These are phyloP conservation scores for Mycena polygramma DNA, from an alignment of 768 basidiomycete species.

Conservation along the genomic window DNA sequence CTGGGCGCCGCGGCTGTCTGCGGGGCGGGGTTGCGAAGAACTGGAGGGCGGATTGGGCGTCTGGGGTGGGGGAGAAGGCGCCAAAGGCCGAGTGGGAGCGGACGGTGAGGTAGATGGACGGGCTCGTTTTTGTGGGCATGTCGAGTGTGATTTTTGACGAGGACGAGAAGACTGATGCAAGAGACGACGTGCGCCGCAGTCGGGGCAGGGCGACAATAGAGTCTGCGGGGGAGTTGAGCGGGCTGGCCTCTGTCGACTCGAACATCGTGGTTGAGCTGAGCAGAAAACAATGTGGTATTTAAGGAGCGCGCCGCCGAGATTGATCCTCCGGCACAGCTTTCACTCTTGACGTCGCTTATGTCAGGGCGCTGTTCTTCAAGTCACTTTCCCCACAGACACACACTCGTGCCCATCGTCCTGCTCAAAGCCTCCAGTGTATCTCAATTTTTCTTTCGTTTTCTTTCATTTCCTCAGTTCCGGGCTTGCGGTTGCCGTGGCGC, in stretches of 20 bases:
- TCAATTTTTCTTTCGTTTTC: too few species aligned
- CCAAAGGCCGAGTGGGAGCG: slow-evolving; percentile 46
- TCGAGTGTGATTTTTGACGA: slow-evolving; percentile 40
- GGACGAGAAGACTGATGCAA: slow-evolving; percentile 43
- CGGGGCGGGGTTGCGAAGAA: slow-evolving; percentile 48
- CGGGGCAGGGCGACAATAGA: slow-evolving; percentile 13
- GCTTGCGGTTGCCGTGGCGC: too few species aligned
- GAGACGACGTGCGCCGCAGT: slow-evolving; percentile 20
- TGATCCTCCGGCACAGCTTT: background rate
- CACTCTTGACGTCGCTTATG: background rate
- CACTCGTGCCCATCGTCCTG: too few species aligned
- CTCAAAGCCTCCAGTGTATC: too few species aligned
- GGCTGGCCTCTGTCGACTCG: slow-evolving; percentile 14
- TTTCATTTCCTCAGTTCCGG: too few species aligned
- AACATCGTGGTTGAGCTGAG: slow-evolving; percentile 13
- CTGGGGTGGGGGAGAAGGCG: slow-evolving; percentile 55
- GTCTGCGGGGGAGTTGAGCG: slow-evolving; percentile 30
- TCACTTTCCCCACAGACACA: too few species aligned
- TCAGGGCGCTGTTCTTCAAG: background rate
- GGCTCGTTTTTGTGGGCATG: slow-evolving; percentile 37
- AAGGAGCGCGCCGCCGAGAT: background rate
- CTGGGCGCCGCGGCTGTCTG: slow-evolving; percentile 37
- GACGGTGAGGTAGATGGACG: slow-evolving; percentile 41
- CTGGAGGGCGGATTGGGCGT: slow-evolving; percentile 49
- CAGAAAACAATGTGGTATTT: background rate